These are phyloP conservation scores for Podospora didyma DNA, from an alignment of 495 filamentous ascomycete genomes.

Conservation along the genomic window DNA sequence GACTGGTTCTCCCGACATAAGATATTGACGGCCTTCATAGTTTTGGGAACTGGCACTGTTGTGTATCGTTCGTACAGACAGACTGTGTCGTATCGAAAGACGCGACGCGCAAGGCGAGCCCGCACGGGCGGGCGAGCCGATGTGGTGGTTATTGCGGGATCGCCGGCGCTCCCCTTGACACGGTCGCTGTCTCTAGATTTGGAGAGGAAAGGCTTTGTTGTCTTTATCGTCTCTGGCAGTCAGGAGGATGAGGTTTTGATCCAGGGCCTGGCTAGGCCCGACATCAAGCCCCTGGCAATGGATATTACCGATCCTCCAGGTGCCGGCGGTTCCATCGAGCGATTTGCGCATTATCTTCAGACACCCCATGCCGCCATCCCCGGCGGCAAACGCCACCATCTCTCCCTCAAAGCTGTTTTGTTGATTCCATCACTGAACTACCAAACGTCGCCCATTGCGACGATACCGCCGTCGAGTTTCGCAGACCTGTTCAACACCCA, in stretches of 20 bases:
- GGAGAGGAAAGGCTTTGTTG: slow-evolving; percentile 88
- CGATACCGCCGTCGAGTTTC: slow-evolving; percentile 75
- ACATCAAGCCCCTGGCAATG: slow-evolving; percentile 77
- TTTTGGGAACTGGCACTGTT: slow-evolving; percentile 64
- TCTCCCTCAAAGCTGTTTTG: slow-evolving; percentile 72
- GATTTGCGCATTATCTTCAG: slow-evolving; percentile 63
- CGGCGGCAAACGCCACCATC: slow-evolving; percentile 66
- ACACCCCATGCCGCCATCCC: slow-evolving; percentile 67
- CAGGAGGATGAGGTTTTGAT: slow-evolving; percentile 79
- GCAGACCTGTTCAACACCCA: slow-evolving; percentile 87
- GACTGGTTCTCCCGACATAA: slow-evolving; percentile 68
- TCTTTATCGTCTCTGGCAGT: slow-evolving; percentile 78
- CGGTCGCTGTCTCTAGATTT: slow-evolving; percentile 77
- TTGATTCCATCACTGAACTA: slow-evolving; percentile 69
- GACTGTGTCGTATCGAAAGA: slow-evolving; percentile 55
- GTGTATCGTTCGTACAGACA: slow-evolving; percentile 62
- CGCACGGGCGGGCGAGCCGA: slow-evolving; percentile 83
- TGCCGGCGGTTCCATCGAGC: slow-evolving; percentile 57
- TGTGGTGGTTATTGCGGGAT: slow-evolving; percentile 85
- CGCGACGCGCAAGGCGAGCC: slow-evolving; percentile 70
- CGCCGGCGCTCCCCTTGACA: slow-evolving; percentile 73
- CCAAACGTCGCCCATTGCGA: slow-evolving; percentile 73
- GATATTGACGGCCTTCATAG: slow-evolving; percentile 61
- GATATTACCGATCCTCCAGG: slow-evolving; percentile 66
- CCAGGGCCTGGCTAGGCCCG: slow-evolving; percentile 65